Base-by-base conservation (phyloP, 495 filamentous ascomycete species). In the Opeltia flavorubescens region DNA sequence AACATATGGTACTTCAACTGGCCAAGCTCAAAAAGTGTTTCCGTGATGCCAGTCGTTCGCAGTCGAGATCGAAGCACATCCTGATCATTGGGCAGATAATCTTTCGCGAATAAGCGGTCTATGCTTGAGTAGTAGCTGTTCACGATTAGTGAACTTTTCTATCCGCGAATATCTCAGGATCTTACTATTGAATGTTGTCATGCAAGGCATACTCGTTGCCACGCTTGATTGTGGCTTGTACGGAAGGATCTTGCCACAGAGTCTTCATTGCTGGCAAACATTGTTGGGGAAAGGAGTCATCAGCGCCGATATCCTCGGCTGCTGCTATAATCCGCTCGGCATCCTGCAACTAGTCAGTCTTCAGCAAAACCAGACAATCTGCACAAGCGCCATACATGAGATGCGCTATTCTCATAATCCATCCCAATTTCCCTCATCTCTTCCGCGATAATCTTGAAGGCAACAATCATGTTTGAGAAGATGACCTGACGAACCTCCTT, bases 1-100 rank as follows among this genome's bases (percentile, higher is more conserved):
- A 96, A 95, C 91, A 98, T 98, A 43, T 88, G 80, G 63, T 95
- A 98, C 53, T 89, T 95, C 62, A 96, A 77, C 52, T 89, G 78
- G 24, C 89, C 89, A 20, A 96, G 73, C 61, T 95, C 89, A 65
- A 98, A 98, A 49, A 93, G 70, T 1, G 91, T 95, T 63, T 98
- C 91, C 30, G 88, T 98, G 51, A 98, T 98, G 56, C 91, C 91
- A 6, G 91, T 96, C 15, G 89, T 96, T 54, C 89, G 77, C 61
- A 96, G 67, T 56, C 91, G 80, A 25, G 91, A 93, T 42, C 91
- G 84, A 26, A 98, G 73, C 50, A 98, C 81, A 65, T 98, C 91
- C 65, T 98, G 91, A 57, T 98, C 89, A 55, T 83, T 88, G n/a
- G 91, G 91, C 40, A 95, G 70, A 66, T 91, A 98, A 51, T 84